Base-by-base conservation (phyloP, 129 eudicot genomes). In the Saposhnikovia divaricata region DNA sequence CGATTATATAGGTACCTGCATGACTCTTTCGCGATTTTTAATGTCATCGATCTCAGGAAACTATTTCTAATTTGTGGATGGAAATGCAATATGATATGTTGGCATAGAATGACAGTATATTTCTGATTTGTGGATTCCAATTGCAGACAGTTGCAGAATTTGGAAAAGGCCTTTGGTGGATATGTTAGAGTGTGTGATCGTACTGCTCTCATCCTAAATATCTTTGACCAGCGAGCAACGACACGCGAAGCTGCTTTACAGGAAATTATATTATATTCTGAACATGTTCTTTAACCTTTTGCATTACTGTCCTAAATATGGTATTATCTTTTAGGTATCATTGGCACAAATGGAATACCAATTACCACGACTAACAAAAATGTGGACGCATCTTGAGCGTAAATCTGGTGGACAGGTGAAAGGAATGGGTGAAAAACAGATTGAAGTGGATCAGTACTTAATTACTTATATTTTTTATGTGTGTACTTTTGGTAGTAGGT, bases 371-470 rank as follows among this genome's bases (percentile, higher is more conserved):
- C 76, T 95, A 79, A 92, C 98, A 75, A 92, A 87, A 80, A 95
- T 95, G 98, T 95, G 98, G 98, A 88, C 88, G 10, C 98, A 95
- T 83, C 97, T 95, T 87, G 97, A 95, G 87, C 97, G 98, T 59
- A 97, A 95, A 87, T 81, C 98, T 75, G 98, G 98, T 84, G 98
- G 98, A 40, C 87, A 92, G 80, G 98, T 95, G 87, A 95, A 95
- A 89, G 98, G 98, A 86, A 95, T 95, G 97, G 98, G 98, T 77
- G 98, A 95, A 92, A 95, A 95, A 84, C 98, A 95, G 81, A 95
- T 95, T 85, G 98, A 95, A 85, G 98, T 95, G 75, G 98, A 95
- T n/a, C n/a, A n/a, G n/a, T n/a, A n/a, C n/a, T n/a, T n/a, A n/a
- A n/a, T n/a, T n/a, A n/a, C n/a, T n/a, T n/a, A n/a, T n/a, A n/a